A percentile compares a stretch with the other conserved stretches of the same genome.
phyloP scores from a whole-genome alignment of 139 green algal genomes.

The Chlorella sp. region DNA sequence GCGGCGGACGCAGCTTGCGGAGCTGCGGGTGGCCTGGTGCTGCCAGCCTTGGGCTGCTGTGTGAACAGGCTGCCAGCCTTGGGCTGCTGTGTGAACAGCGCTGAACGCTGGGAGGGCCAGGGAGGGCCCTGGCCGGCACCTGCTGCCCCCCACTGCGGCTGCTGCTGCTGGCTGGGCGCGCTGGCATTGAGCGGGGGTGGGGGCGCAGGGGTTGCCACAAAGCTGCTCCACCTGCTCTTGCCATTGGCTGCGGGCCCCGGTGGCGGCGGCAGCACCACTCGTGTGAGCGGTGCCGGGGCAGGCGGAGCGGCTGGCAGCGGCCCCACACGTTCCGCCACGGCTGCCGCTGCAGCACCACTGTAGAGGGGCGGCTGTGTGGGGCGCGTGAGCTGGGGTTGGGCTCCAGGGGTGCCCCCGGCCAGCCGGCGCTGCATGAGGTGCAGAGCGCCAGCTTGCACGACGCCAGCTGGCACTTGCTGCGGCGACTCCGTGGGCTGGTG shows the following conservation, averaged over 20 bases:
- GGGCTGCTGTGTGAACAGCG: neutral
- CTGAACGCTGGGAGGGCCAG: neutral
- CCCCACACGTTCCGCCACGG: neutral
- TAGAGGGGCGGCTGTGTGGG: neutral
- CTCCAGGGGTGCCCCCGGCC: neutral
- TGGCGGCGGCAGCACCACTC: neutral
- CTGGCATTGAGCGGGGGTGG: too few species aligned
- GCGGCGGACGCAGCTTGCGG: too few species aligned
- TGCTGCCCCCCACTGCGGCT: neutral
- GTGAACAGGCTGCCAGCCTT: neutral
- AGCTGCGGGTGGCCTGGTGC: neutral
- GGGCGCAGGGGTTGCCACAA: neutral
- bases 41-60: neutral
- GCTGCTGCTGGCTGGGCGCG: neutral
- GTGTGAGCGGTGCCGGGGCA: neutral
- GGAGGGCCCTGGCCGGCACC: neutral
- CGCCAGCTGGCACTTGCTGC: neutral
- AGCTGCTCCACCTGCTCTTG: constrained; percentile 2
- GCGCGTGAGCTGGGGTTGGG: neutral
- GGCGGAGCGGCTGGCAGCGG: neutral
- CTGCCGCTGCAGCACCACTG: neutral
- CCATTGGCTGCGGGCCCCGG: neutral
- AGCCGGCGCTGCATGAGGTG: constrained; percentile 6
- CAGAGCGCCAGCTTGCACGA: neutral
- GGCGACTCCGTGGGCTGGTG: too few species aligned